These are phyloP conservation scores for Colletotrichum gigasporum DNA, from an alignment of 2,329 filamentous ascomycete species.

Conservation along the genomic window DNA sequence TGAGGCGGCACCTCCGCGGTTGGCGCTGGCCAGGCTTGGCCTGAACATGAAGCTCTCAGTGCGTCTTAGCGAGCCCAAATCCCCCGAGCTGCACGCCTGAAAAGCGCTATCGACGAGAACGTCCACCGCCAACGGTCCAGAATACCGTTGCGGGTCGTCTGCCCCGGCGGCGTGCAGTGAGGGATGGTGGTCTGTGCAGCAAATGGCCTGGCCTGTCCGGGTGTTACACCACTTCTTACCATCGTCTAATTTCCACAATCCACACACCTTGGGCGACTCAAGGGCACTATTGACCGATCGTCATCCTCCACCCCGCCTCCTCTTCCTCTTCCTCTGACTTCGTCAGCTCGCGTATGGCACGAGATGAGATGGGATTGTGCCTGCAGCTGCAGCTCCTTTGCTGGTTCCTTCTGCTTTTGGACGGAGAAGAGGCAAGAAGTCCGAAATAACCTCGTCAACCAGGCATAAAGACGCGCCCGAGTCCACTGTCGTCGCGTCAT, in stretches of 20 bases:
- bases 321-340: neutral
- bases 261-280: neutral
- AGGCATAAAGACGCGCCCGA: neutral
- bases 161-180: conserved; percentile 6
- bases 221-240: neutral
- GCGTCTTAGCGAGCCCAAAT: neutral
- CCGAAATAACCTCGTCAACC: neutral
- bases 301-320: conserved; percentile 6
- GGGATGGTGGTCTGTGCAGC: conserved; percentile 14
- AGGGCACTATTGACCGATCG: conserved; percentile 11
- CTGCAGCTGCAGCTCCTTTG: neutral
- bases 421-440: neutral
- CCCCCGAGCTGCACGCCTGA: neutral
- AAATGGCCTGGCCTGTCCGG: conserved; percentile 1
- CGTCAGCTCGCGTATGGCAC: neutral
- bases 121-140: neutral
- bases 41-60: neutral
- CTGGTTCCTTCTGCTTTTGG: neutral
- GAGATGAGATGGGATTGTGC: neutral
- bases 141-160: neutral
- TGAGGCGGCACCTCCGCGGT: neutral
- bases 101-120: neutral
- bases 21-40: neutral
- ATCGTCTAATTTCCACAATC: conserved; percentile 29
- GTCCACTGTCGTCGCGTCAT: neutral